Percentiles rank a stretch among this genome's conserved stretches.
Conservation (phyloP, 805 yeast genomes). For the Hyphopichia homilentoma region DNA sequence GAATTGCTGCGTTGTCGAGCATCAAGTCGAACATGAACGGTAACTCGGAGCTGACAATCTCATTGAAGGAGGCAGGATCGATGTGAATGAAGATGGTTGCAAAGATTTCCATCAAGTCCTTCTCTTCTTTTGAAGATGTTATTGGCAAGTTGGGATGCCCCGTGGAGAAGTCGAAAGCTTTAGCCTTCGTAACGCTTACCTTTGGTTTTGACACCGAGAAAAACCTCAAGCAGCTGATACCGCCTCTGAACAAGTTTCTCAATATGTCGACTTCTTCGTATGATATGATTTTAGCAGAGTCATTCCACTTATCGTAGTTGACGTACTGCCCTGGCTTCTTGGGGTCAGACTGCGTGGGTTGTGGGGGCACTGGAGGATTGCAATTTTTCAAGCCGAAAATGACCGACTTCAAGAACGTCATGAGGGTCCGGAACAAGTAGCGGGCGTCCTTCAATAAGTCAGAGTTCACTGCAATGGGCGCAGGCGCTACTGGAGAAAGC, state of each 20-base stretch:
- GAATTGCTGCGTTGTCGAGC: slow-evolving; percentile 76
- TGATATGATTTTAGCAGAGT: slow-evolving; percentile 77
- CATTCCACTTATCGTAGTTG: slow-evolving; percentile 66
- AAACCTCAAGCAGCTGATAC: slow-evolving; percentile 73
- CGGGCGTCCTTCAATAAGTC: slow-evolving; percentile 87
- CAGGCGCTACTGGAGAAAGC: slow-evolving; percentile 56
- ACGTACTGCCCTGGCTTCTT: slow-evolving; percentile 34
- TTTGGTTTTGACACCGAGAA: slow-evolving; percentile 60
- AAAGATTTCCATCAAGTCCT: slow-evolving; percentile 91
- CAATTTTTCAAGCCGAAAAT: slow-evolving; percentile 86
- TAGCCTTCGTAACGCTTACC: slow-evolving; percentile 20
- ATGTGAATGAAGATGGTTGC: slow-evolving; percentile 91
- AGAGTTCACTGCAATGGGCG: slow-evolving; percentile 44
- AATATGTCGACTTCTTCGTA: slow-evolving; percentile 80
- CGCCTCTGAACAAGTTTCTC: slow-evolving; percentile 75
- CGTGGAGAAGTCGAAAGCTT: slow-evolving; percentile 55
- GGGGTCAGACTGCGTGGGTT: slow-evolving; percentile 44
- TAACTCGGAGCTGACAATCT: slow-evolving; percentile 78
- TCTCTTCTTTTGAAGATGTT: slow-evolving; percentile 86
- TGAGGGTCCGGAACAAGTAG: slow-evolving; percentile 78
- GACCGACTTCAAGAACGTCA: slow-evolving; percentile 87
- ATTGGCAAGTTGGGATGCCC: slow-evolving; percentile 82
- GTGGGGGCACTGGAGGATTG: slow-evolving; percentile 67
- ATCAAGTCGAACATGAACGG: slow-evolving; percentile 74
- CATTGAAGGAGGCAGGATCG: slow-evolving; percentile 94